These are phyloP conservation scores for Forsythia suspensa DNA, from an alignment of 257 asterid species.

Conservation along the genomic window DNA sequence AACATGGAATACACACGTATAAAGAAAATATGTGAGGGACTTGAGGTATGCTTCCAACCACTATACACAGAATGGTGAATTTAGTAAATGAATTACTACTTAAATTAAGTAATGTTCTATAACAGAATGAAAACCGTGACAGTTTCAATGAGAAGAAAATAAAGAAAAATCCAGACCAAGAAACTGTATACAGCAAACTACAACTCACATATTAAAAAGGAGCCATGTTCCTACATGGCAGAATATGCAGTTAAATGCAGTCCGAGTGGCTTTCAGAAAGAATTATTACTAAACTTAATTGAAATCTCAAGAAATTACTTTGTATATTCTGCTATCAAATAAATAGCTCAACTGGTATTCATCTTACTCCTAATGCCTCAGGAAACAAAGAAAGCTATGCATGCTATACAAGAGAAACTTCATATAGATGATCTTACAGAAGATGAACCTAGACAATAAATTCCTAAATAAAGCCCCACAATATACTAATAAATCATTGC, in stretches of 20 bases:
- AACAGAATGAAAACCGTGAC: neutral
- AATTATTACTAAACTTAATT: neutral
- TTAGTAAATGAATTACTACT: neutral
- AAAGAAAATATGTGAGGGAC: neutral
- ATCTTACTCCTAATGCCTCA: neutral
- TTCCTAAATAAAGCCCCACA: neutral
- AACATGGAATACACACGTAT: neutral
- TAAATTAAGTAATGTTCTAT: neutral
- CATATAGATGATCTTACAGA: neutral
- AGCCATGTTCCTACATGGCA: neutral
- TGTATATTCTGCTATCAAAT: neutral
- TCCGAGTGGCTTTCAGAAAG: neutral
- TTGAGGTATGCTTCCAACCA: conserved; percentile 5
- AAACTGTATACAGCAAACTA: neutral
- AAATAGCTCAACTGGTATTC: neutral
- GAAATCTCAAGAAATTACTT: neutral
- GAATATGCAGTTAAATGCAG: neutral
- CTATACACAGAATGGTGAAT: neutral
- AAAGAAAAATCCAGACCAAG: neutral
- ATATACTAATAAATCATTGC: neutral
- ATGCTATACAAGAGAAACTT: neutral
- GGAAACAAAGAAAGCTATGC: neutral
- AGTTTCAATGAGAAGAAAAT: neutral
- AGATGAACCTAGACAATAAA: conserved; percentile 7
- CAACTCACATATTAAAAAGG: neutral